Base-by-base conservation (phyloP, 176 grass and related monocot species). In the Oryza rufipogon region DNA sequence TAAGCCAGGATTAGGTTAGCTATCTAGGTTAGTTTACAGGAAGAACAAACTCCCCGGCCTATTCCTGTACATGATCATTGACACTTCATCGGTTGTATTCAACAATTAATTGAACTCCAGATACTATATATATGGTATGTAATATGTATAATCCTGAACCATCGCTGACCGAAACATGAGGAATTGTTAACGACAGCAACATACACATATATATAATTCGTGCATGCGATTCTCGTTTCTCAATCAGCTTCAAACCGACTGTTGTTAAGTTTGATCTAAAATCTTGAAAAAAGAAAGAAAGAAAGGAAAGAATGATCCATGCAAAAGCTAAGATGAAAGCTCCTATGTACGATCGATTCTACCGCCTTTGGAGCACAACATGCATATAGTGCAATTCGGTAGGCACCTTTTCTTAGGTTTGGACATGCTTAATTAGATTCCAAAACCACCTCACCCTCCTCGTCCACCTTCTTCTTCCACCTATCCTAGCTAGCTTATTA, bases 361-460 rank as follows among this genome's bases (percentile, higher is more conserved):
- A 6, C 49, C 64, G 34, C 25, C 48, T 6, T 11, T 33, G n/a
- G 22, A 69, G 44, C 83, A n/a, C 66, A 28, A 1, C 2, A 32
- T 32, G 30, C 30, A 17, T 2, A 23, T 74, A 70, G 85, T 84
- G 89, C 80, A 83, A 83, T 82, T 80, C 23, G 80, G 80, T 34
- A 71, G 72, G 4, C 65, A 54, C 51, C 69, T 78, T 73, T 83
- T 42, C 56, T 78, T 65, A 26, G 61, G 36, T 12, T 88, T 83
- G 66, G 73, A 81, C 86, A 82, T 33, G 65, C 66, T 58, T n/a
- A 58, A 58, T 77, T 26, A 19, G 79, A 84, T 87, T 84, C 89
- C 44, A 84, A 84, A 66, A 66, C 76, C 80, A 66, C 76, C 80
- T 88, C 71, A 74, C 69, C 85, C 70, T 66, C 78, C 81, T 60